Percentiles rank a stretch among this genome's conserved stretches.
Conservation (phyloP, 305 asterid species). For the Stenogyne calaminthoides region DNA sequence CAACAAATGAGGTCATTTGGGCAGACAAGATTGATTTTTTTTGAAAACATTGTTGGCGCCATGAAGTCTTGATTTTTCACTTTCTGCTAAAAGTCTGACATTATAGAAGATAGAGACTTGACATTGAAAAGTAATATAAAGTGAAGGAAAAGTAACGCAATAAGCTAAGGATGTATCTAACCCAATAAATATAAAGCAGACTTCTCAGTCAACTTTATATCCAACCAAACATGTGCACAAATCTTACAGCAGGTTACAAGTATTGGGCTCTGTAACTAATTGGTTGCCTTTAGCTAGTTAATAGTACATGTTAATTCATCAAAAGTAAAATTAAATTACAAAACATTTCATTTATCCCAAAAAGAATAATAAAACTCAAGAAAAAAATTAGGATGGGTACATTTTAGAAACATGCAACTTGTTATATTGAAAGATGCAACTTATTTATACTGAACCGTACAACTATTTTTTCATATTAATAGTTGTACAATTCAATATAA, state of each 20-base stretch:
- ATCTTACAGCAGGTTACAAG: conserved; percentile 22
- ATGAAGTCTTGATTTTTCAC: conserved; percentile 19
- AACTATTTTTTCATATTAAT: too few relatives aligned
- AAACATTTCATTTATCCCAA: neutral
- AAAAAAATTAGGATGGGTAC: too few relatives aligned
- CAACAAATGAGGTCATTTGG: neutral
- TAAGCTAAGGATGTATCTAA: conserved; percentile 26
- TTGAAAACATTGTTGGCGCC: conserved; percentile 39
- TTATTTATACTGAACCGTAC: too few relatives aligned
- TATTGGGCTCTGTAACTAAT: neutral
- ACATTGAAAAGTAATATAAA: too few relatives aligned
- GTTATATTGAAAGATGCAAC: too few relatives aligned
- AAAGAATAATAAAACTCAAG: neutral
- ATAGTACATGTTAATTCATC: conserved; percentile 17
- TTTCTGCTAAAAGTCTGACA: conserved; percentile 24
- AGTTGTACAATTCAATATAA: too few relatives aligned
- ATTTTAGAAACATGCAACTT: too few relatives aligned
- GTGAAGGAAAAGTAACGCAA: too few relatives aligned
- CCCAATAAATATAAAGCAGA: conserved; percentile 18
- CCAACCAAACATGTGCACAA: conserved; percentile 31
- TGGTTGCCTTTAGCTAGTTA: conserved; percentile 16
- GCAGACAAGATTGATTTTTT: conserved; percentile 10
- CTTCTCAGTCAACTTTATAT: conserved; percentile 31
- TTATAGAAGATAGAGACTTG: conserved; percentile 40
- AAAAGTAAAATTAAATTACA: neutral